Evolutionary conservation across 2,329 filamentous ascomycete species (phyloP), one percentile per base, ranked within the genome.

Genomic region (Fusarium camptoceras): DNA sequence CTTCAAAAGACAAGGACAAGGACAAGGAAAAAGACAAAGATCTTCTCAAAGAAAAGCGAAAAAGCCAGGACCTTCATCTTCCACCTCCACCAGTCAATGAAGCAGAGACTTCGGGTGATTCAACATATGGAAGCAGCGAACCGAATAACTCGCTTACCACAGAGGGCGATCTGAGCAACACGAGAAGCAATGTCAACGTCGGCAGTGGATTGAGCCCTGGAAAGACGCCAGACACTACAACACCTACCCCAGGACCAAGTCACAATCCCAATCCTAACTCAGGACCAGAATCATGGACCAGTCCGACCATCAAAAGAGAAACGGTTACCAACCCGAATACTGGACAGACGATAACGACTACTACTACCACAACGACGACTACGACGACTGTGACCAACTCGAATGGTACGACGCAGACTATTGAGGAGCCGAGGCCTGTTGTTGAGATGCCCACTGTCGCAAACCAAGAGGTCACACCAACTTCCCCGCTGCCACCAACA

Each of bases 301-400:
- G 63, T 20, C 63, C 63, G 1, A 66, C 63, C 0, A 66, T 66
- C 14, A 66, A 61, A 25, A 60, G 62, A 34, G 63, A 66, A 41
- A 66, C 63, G 2, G 55, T 66, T 6, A 66, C 63, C 30, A 66
- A 66, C 16, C 73, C 72, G 9, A 75, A 62, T n/a, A 75, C 73
- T 0, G 73, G 73, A 8, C 73, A 75, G 50, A 73, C 66, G 8
- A 59, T 73, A 22, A 75, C 72, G 2, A 74, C 72, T 2, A 72
- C 73, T 5, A 73, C 70, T 0, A 72, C 73, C 0, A 62, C 75
- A 0, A 59, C 73, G 0, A 79, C 81, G 0, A 81, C 80, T 8
- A 78, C 77, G 0, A 75, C 73, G 1, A 75, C 73, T 0, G 57
- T 75, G 2, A 71, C 54, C 9, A 73, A 75, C 41, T 63, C 73